Conservation (phyloP, 129 eudicot species). For the Lactuca saligna region DNA sequence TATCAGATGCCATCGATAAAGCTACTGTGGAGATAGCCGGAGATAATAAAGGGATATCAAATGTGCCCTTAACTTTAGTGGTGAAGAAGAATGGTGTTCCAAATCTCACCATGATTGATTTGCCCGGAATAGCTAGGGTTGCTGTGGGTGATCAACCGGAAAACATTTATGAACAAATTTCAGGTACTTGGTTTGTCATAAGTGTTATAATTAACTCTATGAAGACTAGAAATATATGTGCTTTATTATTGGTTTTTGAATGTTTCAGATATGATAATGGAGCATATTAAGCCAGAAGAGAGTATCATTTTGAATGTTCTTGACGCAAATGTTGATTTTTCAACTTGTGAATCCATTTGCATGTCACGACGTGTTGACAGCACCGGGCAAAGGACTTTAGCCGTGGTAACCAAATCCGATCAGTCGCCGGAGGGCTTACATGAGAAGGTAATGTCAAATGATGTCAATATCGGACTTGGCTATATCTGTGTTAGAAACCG, state of each 20-base stretch:
- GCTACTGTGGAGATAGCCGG: not conserved
- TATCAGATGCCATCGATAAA: not conserved
- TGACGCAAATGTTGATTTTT: conserved; percentile 7
- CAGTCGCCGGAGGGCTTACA: conserved; percentile 11
- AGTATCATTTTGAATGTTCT: conserved; percentile 34
- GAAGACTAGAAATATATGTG: too few species aligned
- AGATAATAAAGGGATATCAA: not conserved
- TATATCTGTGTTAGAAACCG: conserved; percentile 39
- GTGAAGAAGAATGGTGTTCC: conserved; percentile 1
- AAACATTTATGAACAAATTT: too few species aligned
- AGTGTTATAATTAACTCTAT: too few species aligned
- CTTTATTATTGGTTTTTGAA: not conserved
- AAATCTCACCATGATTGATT: not conserved
- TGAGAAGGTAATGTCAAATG: conserved; percentile 4
- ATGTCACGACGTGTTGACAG: conserved; percentile 35
- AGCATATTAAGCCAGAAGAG: conserved; percentile 29
- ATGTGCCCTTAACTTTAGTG: not conserved
- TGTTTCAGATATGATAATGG: conserved; percentile 3
- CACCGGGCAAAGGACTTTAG: conserved; percentile 33
- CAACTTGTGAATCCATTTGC: conserved; percentile 17
- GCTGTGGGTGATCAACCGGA: too few species aligned
- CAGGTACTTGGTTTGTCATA: too few species aligned
- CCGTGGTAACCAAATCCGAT: conserved; percentile 33
- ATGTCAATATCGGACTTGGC: conserved; percentile 20
- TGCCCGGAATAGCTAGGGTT: too few species aligned